Evolutionary conservation across 768 basidiomycete genomes (phyloP), one percentile per base, ranked within the genome.

Genomic region (Tylopilus felleus): DNA sequence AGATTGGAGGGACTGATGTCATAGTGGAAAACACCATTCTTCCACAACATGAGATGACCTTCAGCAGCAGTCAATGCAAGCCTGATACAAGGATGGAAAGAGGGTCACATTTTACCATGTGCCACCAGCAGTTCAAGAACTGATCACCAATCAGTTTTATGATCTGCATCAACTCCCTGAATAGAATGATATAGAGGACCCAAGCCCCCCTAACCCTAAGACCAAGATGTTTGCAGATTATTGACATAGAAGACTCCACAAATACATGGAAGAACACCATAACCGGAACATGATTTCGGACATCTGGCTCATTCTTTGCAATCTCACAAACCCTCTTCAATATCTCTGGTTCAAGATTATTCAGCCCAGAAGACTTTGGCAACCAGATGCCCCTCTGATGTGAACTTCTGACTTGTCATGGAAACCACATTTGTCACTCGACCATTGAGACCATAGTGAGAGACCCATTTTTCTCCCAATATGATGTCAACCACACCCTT

Each of bases 101-200:
- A 45, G 5, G 5, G n/a, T 49, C 28, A 59, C 51, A 57, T 39
- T 53, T 57, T 12, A 47, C 48, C 0, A 16, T 36, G 5, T 36
- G 16, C 35, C 35, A 36, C 35, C 35, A 36, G 17, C 35, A 36
- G 16, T n/a, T 33, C 39, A 49, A 36, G 19, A 58, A 47, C 5
- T 0, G 0, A 0, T 39, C 41, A 2, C 46, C 22, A 0, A 0
- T 1, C 28, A 60, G 13, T 14, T 21, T 14, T 3, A 29, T 53
- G 5, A 53, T 51, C 10, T 3, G 8, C 6, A 1, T 36, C 25
- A 54, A 13, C 42, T 51, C 1, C 13, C 6, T 2, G 6, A 60
- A 58, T 6, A 53, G 1, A 4, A 60, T 53, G 13, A 60, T 1
- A 43, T 22, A 41, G 2, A 51, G 31, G 8, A 35, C 22, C 8